Conservation (phyloP, 2,329 filamentous ascomycete genomes). For the Cercospora janseana region DNA sequence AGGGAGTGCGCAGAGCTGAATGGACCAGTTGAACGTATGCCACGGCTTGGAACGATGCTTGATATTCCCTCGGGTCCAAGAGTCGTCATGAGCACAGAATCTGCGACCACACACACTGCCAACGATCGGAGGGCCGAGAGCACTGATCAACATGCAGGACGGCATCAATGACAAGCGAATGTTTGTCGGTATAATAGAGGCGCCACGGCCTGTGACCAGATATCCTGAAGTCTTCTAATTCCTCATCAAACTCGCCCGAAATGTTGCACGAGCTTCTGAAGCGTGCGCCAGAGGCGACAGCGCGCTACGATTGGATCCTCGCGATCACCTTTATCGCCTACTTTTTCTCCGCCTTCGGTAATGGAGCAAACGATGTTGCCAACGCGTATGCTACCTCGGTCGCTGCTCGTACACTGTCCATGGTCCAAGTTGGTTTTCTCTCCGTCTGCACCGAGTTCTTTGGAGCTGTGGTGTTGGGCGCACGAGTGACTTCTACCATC, state of each 20-base stretch:
- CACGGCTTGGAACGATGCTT: not conserved
- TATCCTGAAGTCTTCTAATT: not conserved
- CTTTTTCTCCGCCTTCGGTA: slow-evolving; percentile 61
- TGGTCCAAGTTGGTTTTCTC: slow-evolving; percentile 50
- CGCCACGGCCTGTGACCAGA: not conserved
- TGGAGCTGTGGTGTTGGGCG: slow-evolving; percentile 51
- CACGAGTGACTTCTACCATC: slow-evolving; percentile 59
- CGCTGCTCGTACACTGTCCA: slow-evolving; percentile 51
- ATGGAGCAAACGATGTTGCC: slow-evolving; percentile 56
- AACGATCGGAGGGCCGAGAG: not conserved
- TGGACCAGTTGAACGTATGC: not conserved
- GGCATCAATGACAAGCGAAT: not conserved
- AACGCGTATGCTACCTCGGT: slow-evolving; percentile 54
- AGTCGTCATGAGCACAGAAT: not conserved
- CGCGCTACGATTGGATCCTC: not conserved
- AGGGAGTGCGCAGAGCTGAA: too few species aligned
- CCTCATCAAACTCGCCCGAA: not conserved
- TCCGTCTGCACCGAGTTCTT: slow-evolving; percentile 51
- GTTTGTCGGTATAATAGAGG: not conserved
- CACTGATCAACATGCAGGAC: not conserved
- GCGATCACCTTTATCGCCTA: slow-evolving; percentile 62
- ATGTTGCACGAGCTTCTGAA: not conserved
- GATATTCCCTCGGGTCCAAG: not conserved
- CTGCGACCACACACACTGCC: not conserved
- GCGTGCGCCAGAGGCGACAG: not conserved